These are phyloP conservation scores for Neurospora sublineolata DNA, from an alignment of 495 filamentous ascomycete genomes.

Conservation along the genomic window DNA sequence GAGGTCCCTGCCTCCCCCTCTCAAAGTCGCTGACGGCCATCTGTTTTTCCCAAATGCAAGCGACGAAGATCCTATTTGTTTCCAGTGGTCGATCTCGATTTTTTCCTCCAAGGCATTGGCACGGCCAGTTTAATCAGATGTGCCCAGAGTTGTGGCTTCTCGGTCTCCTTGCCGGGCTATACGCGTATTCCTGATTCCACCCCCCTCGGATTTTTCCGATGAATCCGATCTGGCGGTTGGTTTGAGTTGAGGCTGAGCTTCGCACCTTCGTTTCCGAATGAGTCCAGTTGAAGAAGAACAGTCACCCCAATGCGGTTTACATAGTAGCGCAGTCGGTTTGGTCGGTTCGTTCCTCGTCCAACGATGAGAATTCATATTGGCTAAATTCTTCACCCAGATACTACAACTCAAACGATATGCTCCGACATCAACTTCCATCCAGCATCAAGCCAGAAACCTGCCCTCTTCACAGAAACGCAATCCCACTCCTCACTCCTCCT, in stretches of 20 bases:
- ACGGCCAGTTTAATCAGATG: neutral
- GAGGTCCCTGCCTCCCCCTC: neutral
- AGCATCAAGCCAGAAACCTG: neutral
- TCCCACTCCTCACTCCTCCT: neutral
- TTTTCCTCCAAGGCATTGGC: neutral
- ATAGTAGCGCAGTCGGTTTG: no score
- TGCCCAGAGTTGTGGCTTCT: neutral
- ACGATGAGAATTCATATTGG: neutral
- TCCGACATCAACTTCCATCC: neutral
- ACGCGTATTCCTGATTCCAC: no score
- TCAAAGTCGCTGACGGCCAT: neutral
- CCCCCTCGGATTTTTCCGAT: no score
- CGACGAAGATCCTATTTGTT: neutral
- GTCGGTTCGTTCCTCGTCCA: neutral
- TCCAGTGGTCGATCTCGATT: neutral
- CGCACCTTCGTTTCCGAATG: no score
- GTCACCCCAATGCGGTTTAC: no score
- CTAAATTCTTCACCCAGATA: neutral
- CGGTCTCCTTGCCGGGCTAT: no score
- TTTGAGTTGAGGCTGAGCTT: no score
- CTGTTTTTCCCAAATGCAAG: neutral
- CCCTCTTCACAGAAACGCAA: neutral
- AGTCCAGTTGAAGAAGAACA: no score
- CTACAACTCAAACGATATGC: neutral
- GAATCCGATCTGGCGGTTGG: no score